A percentile compares a stretch with the other conserved stretches of the same genome.
phyloP scores from a whole-genome alignment of 75 land plant genomes.

The Larix kaempferi region DNA sequence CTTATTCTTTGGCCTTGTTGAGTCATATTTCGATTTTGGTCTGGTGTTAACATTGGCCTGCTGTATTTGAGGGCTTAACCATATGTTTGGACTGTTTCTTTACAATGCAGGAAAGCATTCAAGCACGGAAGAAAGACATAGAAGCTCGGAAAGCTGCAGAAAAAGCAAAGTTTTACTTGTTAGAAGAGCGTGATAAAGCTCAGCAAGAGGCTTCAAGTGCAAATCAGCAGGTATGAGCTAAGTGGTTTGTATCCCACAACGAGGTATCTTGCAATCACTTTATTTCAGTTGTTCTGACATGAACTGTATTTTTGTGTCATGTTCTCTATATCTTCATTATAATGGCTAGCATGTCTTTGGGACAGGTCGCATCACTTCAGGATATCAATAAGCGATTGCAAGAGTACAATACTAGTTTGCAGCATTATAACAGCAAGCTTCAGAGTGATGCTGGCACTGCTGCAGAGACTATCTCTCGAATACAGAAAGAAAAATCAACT shows the following conservation, averaged over 20 bases:
- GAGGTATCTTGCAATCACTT: neutral
- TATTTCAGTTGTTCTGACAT: neutral
- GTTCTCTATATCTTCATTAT: conserved; percentile 1
- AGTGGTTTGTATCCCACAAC: neutral
- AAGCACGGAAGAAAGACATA: conserved; percentile 40
- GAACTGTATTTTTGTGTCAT: neutral
- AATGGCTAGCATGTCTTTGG: neutral
- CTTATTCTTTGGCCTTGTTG: neutral
- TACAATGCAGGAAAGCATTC: conserved; percentile 28
- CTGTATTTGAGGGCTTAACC: too few relatives aligned
- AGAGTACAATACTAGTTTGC: conserved; percentile 95
- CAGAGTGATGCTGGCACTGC: conserved; percentile 61
- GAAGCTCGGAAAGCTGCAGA: conserved; percentile 44
- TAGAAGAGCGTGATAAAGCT: conserved; percentile 43
- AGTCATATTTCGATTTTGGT: neutral
- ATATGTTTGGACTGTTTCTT: too few relatives aligned
- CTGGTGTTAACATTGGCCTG: too few relatives aligned
- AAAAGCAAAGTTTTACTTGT: conserved; percentile 19
- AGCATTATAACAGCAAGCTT: conserved; percentile 86
- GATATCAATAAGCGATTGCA: conserved; percentile 83
- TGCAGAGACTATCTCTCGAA: conserved; percentile 47
- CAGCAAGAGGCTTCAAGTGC: conserved; percentile 29
- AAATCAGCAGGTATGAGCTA: conserved; percentile 41
- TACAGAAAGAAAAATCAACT: conserved; percentile 82
- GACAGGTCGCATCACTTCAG: conserved; percentile 63